These are phyloP conservation scores for Coemansia sp. DNA, from an alignment of 192 early-diverging fungal species.

Conservation along the genomic window DNA sequence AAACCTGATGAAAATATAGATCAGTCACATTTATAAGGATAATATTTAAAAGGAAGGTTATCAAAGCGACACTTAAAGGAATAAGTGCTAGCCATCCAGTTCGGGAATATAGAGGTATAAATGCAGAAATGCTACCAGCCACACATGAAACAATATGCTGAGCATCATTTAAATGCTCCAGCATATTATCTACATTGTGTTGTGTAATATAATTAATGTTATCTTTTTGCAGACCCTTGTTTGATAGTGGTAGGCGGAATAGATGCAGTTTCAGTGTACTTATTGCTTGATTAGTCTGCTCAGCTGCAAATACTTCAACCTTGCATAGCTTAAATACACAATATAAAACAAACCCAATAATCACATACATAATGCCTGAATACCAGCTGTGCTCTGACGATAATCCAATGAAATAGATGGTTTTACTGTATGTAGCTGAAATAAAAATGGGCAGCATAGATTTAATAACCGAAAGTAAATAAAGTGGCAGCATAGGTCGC, in stretches of 20 bases:
- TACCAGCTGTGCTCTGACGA: slow-evolving; percentile 22
- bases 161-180: no score
- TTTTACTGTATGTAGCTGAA: slow-evolving; percentile 2
- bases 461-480: background rate
- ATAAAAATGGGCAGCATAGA: background rate
- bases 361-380: background rate
- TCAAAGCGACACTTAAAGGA: slow-evolving; percentile 3
- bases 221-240: background rate
- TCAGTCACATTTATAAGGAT: background rate
- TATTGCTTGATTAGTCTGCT: background rate
- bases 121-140: background rate
- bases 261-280: slow-evolving; percentile 21
- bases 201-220: background rate
- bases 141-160: background rate
- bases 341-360: background rate
- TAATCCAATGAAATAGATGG: slow-evolving; percentile 19
- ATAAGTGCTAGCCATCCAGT: slow-evolving; percentile 24
- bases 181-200: background rate
- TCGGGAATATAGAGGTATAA: slow-evolving; percentile 15
- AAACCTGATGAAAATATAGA: background rate
- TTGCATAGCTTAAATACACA: background rate
- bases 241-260: slow-evolving; percentile 20
- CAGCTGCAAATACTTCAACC: background rate
- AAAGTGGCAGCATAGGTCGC: slow-evolving; percentile 37
- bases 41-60: background rate